phyloP scores from a whole-genome alignment of 257 asterid species.

The Thymus quinquecostatus region DNA sequence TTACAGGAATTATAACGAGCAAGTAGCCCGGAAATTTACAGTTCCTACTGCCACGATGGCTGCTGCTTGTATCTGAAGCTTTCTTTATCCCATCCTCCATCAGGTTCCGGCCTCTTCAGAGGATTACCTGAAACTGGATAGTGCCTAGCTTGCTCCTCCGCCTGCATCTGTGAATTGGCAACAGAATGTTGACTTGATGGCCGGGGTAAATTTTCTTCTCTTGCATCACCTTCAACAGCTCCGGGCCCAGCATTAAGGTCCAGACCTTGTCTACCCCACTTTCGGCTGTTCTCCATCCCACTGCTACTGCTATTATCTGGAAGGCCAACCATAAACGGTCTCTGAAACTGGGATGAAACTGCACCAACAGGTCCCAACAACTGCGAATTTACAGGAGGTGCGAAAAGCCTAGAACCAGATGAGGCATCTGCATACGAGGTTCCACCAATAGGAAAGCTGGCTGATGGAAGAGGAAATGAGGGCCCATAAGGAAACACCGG shows the following conservation, averaged over 20 bases:
- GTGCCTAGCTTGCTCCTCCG: conserved; percentile 70
- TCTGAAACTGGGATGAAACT: conserved; percentile 64
- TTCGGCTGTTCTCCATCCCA: conserved; percentile 56
- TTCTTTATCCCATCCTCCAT: conserved; percentile 76
- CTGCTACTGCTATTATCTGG: conserved; percentile 51
- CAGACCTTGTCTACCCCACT: conserved; percentile 74
- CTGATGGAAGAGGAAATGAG: conserved; percentile 63
- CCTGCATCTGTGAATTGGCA: conserved; percentile 59
- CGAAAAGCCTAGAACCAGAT: conserved; percentile 62
- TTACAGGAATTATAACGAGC: conserved; percentile 29
- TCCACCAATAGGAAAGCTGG: conserved; percentile 55
- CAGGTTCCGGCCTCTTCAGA: conserved; percentile 79
- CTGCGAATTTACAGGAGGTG: conserved; percentile 60
- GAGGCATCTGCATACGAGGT: conserved; percentile 59
- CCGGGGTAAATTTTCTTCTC: conserved; percentile 55
- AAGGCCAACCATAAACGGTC: conserved; percentile 64
- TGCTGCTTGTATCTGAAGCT: conserved; percentile 72
- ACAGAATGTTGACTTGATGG: conserved; percentile 62
- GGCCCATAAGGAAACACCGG: conserved; percentile 62
- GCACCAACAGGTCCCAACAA: conserved; percentile 59
- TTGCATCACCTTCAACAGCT: conserved; percentile 56
- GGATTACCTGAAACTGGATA: conserved; percentile 54
- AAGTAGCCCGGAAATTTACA: neutral
- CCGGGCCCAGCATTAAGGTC: conserved; percentile 94
- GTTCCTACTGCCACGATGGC: conserved; percentile 66